Conservation (phyloP, 2,329 filamentous ascomycete genomes). For the Ambrosiella xylebori region DNA sequence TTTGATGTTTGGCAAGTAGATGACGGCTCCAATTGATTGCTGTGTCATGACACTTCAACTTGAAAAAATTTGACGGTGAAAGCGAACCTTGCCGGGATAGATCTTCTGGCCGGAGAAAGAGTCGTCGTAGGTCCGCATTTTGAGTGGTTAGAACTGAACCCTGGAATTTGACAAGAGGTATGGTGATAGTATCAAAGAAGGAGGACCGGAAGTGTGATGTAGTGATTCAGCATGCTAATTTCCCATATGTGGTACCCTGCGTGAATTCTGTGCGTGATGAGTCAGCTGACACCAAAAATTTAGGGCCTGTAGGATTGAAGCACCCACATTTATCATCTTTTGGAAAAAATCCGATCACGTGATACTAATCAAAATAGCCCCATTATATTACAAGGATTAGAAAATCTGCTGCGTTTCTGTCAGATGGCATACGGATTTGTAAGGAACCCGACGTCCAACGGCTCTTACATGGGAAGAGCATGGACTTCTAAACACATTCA, state of each 20-base stretch:
- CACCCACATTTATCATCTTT: constrained; percentile 14
- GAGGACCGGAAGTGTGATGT: constrained; percentile 13
- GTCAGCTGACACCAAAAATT: constrained; percentile 14
- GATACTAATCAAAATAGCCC: neutral
- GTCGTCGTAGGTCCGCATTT: constrained; percentile 52
- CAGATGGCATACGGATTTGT: neutral
- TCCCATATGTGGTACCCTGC: constrained; percentile 10
- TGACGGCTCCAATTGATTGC: neutral
- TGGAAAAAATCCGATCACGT: constrained; percentile 2
- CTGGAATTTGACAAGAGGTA: constrained; percentile 24
- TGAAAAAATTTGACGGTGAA: neutral
- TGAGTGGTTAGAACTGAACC: constrained; percentile 25
- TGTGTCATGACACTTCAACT: too few relatives aligned
- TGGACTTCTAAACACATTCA: too few relatives aligned
- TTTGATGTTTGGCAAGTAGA: neutral
- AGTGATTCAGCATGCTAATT: constrained; percentile 12
- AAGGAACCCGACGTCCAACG: neutral
- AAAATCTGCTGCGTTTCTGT: neutral
- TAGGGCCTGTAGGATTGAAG: constrained; percentile 19
- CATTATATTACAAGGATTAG: neutral
- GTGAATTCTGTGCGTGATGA: constrained; percentile 13
- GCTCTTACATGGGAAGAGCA: neutral
- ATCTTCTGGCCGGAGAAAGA: constrained; percentile 49
- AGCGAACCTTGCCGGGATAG: constrained; percentile 49
- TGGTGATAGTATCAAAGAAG: constrained; percentile 23